Base-by-base conservation (phyloP, 2,329 filamentous ascomycete species). In the Colletotrichum paranaense region DNA sequence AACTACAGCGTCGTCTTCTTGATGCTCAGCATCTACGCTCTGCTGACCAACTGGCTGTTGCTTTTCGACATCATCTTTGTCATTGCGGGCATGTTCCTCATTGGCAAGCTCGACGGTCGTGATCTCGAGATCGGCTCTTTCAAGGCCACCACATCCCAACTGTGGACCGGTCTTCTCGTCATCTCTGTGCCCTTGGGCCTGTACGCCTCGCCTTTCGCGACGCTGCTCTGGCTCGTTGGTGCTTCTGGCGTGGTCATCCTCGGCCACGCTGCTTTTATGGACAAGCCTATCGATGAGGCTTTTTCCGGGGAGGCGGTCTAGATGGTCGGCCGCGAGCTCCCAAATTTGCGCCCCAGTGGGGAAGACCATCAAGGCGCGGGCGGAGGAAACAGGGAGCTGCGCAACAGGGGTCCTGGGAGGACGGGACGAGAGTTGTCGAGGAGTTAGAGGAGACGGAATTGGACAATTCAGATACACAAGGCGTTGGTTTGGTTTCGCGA, bases 301-400 rank as follows among this genome's bases (percentile, higher is more conserved):
- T 99, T 99, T 98, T 98, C 96, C 90, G 97, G 97, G 95, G 97
- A 99, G 96, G 96, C 97, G 95, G 97, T 99, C 94, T 99, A 98
- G 92, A 90, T 97, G 95, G 95, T 98, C 97, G 96, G 95, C 96
- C 96, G 97, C 97, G 93, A 97, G 93, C 95, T 98, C 96, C 95
- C 90, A 89, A 92, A 92, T 87, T 85, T 89, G 92, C 93, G 95
- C 95, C 95, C 94, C 92, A 88, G 91, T 95, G 94, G 96, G 96
- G 95, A 98, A 98, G 96, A 98, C 95, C 95, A 97, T 94, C 94
- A 90, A 93, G 94, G 93, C 93, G 92, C 90, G 91, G 88, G 86
- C 89, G 90, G 88, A 91, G 90, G 88, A 90, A 86, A 85, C 86
- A 86, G 80, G 85, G 83, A 75, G 80, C 81, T 81, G 82, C 83